Base-by-base conservation (phyloP, 2,329 filamentous ascomycete genomes). In the Colletotrichum karsti region DNA sequence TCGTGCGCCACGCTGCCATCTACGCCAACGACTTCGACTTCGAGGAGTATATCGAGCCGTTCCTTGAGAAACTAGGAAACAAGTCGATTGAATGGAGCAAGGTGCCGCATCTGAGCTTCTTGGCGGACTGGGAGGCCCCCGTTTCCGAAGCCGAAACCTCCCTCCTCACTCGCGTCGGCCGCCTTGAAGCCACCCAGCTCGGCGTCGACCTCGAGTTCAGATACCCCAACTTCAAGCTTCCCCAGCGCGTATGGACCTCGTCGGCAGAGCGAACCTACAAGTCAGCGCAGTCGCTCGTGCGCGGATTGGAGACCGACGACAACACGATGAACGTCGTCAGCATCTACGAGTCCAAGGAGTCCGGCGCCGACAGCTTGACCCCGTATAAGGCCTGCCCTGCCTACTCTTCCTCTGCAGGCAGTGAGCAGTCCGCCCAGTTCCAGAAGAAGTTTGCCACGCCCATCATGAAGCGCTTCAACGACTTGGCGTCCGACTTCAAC, bases 331-430 rank as follows among this genome's bases (percentile, higher is more conserved):
- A 86, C 51, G 81, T 89, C 7, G 82, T 88, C 48, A 81, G 81
- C 70, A 79, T 91, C 57, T 84, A 84, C 69, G 89, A 91, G 75
- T 84, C 84, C 20, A 74, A 87, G 63, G 80, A 89, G 67, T 79
- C 84, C 3, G 89, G 89, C 18, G 90, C 89, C 8, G 82, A 91
- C 73, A 83, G 79, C 51, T 77, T 91, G 70, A 92, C 90, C 1
- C 89, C 90, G 0, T 91, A 92, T 77, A 87, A 88, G 74, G 84
- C 84, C 41, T 92, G 90, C 72, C 88, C 89, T 12, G 87, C 85
- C 12, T 92, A 91, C 76, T 88, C 85, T 48, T 83, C 83, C 2
- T 85, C 85, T 3, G 81, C 82, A 3, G 89, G 89, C 3, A 87
- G 85, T 71, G 79, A 89, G 4, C 84, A 91, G 76, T 84, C 84